Evolutionary conservation across 116 monocot genomes (phyloP).

Genomic region (Cymodocea nodosa): DNA sequence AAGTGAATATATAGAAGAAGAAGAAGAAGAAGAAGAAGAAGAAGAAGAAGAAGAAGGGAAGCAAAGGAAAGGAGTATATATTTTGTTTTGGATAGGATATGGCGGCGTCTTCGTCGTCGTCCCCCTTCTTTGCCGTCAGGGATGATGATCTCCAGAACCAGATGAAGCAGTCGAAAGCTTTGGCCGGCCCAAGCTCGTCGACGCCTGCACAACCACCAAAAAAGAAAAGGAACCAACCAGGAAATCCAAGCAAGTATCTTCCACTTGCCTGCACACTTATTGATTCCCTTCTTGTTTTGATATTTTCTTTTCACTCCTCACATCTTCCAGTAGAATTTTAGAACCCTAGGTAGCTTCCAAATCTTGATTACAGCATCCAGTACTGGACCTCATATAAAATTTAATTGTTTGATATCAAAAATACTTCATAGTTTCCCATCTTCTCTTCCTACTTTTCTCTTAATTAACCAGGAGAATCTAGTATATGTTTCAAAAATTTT

Average conservation of each 20-base stretch:
- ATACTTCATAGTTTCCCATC: too few relatives aligned
- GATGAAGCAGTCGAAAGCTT: constrained; percentile 17
- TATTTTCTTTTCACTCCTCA: neutral
- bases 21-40: constrained; percentile 11
- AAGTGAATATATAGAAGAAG: constrained; percentile 3
- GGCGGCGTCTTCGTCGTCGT: constrained; percentile 45
- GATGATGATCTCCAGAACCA: constrained; percentile 31
- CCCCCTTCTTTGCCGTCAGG: constrained; percentile 45
- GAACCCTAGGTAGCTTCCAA: constrained; percentile 1
- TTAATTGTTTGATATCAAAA: too few relatives aligned
- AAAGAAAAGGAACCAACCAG: constrained; percentile 76
- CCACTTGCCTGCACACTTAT: constrained; percentile 1
- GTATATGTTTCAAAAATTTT: too few relatives aligned
- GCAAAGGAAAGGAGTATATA: constrained; percentile 1
- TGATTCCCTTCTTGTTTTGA: neutral
- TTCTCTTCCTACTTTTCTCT: too few relatives aligned
- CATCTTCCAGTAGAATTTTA: neutral
- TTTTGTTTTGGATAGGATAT: constrained; percentile 15
- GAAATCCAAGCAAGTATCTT: constrained; percentile 91
- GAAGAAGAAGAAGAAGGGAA: constrained; percentile 4
- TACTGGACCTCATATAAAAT: neutral
- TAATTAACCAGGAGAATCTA: too few relatives aligned
- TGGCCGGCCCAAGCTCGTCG: constrained; percentile 17
- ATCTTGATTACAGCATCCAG: neutral
- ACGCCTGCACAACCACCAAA: constrained; percentile 27